Base-by-base conservation (phyloP, 2,329 filamentous ascomycete species). In the Arthroderma sp. region DNA sequence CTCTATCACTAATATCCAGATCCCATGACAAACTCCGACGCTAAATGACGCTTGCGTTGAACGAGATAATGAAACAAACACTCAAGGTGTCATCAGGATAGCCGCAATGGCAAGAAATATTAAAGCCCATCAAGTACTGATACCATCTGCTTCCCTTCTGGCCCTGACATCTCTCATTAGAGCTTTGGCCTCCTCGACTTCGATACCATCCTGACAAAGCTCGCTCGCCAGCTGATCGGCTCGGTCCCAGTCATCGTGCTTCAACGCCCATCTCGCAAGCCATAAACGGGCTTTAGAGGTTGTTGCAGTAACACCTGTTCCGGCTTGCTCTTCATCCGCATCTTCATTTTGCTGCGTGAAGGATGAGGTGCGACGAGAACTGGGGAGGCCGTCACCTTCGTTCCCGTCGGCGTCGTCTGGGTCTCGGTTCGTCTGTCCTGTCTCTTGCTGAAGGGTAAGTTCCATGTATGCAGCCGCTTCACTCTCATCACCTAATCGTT, bases 171-270 rank as follows among this genome's bases (percentile, higher is more conserved):
- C 89, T 49, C 86, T 75, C 50, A 94, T 83, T 54, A 96, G 68
- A 3, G 87, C 86, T 66, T 96, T 96, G 29, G 91, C 91, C 64
- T 98, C 91, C 61, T 98, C 91, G 2, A 96, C 86, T 64, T 96
- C 91, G 28, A 93, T 81, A 0, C 91, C 91, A 63, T 98, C 91
- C 64, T 95, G 86, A 60, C 88, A 95, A 38, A 98, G 69, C 65
- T 98, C 91, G 49, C 82, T 86, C 0, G 87, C 88, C 36, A 96
- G 68, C 50, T 86, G 78, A 65, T 83, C 83, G 3, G 86, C 86
- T 15, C 83, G 75, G 30, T 73, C 70, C 55, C 85, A 85, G 61
- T 94, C 86, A 34, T 80, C 79, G 7, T 75, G 76, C 33, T 77
- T 74, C 67, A 94, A 83, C 8, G 86, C 83, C 66, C 81, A 83